Percentiles rank a stretch among this genome's conserved stretches.
Conservation (phyloP, 495 filamentous ascomycete genomes). For the Penicillium simplicissimum region DNA sequence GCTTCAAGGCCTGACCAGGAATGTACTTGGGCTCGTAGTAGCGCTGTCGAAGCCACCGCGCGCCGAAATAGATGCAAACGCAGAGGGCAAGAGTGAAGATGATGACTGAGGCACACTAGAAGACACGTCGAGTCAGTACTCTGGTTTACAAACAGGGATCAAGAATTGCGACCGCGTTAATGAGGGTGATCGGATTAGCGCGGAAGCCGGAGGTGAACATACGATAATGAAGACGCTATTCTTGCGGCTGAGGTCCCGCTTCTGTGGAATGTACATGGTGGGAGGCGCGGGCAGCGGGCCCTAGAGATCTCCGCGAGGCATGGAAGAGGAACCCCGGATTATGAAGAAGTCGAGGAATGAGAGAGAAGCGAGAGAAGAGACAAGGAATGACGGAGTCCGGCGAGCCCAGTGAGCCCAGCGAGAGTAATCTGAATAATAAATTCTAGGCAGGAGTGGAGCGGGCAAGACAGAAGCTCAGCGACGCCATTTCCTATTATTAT, state of each 20-base stretch:
- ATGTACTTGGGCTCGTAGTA: slow-evolving; percentile 58
- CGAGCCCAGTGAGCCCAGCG: neutral
- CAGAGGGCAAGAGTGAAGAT: slow-evolving; percentile 42
- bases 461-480: slow-evolving; percentile 1
- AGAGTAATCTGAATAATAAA: slow-evolving; percentile 1
- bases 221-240: slow-evolving; percentile 32
- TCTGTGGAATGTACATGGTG: slow-evolving; percentile 33
- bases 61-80: slow-evolving; percentile 45
- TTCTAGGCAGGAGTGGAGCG: slow-evolving; percentile 22
- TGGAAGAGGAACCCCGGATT: slow-evolving; percentile 12
- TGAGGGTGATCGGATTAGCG: slow-evolving; percentile 2
- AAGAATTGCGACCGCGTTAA: neutral
- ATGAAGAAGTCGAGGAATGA: slow-evolving; percentile 9
- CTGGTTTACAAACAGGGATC: neutral
- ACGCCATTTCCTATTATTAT: slow-evolving; percentile 18
- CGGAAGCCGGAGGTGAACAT: slow-evolving; percentile 18
- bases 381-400: neutral
- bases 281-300: slow-evolving; percentile 18
- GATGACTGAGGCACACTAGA: slow-evolving; percentile 38
- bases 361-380: slow-evolving; percentile 11
- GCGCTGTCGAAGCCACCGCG: slow-evolving; percentile 50
- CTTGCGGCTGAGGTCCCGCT: slow-evolving; percentile 23
- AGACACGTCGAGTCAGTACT: slow-evolving; percentile 5
- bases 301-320: slow-evolving; percentile 25
- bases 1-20: slow-evolving; percentile 58